Base-by-base conservation (phyloP, 306 rosid genomes). In the Cicer bijugum region DNA sequence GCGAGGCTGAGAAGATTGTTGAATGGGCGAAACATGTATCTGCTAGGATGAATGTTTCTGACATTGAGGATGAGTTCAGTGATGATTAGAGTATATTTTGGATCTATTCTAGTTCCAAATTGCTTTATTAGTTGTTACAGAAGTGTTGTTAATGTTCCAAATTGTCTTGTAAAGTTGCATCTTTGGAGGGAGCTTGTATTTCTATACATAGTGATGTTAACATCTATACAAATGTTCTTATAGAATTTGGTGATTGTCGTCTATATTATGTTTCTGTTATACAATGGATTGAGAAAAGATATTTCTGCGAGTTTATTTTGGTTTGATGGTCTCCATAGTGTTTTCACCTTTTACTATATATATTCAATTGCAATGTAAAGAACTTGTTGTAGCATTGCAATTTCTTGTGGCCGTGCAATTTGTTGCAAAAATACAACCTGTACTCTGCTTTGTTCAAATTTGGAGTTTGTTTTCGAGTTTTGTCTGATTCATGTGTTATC, bases 1-100 rank as follows among this genome's bases (percentile, higher is more conserved):
- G 84, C 12, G 98, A 93, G 88, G 97, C 94, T 44, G 88, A 87
- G 75, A 88, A 89, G 76, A 89, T 91, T 2, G 85, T 93, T 33
- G 72, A 85, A 76, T 75, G 86, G 92, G 97, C 92, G 23, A 91
- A 84, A 78, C 87, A 84, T 12, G 81, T 81, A 6, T 93, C 98
- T 35, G 85, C 86, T 0, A 88, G 89, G 71, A 85, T 86, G 81
- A 84, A 58, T 35, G 38, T 83, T 74, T 44, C 83, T 7, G 89
- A 51, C 63, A 81, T 81, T 64, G 97, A 89, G 6, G 91, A 88
- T 76, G 94, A 86, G 50, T 81, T 91, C 1, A 86, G 89, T 76
- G 96, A 87, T 75, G 90, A 86, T 61, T 65, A 72, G 9, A 51
- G 4, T 56, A 19, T 55, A 38, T 12, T 39, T 78, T 75, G 10